A percentile compares a stretch with the other conserved stretches of the same genome.
These are phyloP conservation scores for Apiotrichum sp. DNA, from an alignment of 1,284 basidiomycete species.

Conservation along the genomic window DNA sequence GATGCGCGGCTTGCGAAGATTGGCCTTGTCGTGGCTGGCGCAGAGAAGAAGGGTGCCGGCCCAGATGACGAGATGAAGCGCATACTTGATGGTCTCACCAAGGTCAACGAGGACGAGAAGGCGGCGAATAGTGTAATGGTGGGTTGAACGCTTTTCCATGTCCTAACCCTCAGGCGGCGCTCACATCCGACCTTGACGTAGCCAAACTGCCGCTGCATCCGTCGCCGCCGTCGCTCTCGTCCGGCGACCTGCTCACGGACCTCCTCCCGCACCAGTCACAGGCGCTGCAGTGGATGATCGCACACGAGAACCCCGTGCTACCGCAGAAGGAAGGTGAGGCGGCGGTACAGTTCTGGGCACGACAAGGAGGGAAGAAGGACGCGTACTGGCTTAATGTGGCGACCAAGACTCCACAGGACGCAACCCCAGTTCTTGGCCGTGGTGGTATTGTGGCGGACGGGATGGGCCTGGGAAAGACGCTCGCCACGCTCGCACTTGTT, in stretches of 20 bases:
- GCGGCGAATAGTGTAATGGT: slow-evolving; percentile 59
- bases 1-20: slow-evolving; percentile 1
- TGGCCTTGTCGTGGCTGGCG: background rate
- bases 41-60: slow-evolving; percentile 51
- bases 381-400: slow-evolving; percentile 56
- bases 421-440: slow-evolving; percentile 62
- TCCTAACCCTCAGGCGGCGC: slow-evolving; percentile 25
- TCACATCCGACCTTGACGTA: slow-evolving; percentile 37
- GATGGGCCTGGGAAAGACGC: slow-evolving; percentile 80
- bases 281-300: slow-evolving; percentile 59
- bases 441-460: slow-evolving; percentile 82
- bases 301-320: slow-evolving; percentile 64
- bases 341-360: slow-evolving; percentile 82
- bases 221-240: slow-evolving; percentile 60
- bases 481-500: slow-evolving; percentile 71
- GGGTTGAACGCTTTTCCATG: slow-evolving; percentile 1
- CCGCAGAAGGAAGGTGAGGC: slow-evolving; percentile 61
- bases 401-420: slow-evolving; percentile 67
- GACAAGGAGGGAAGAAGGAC: slow-evolving; percentile 52
- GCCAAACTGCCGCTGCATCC: slow-evolving; percentile 41
- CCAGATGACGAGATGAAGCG: slow-evolving; percentile 50
- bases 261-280: slow-evolving; percentile 65
- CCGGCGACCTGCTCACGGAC: slow-evolving; percentile 61
- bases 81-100: slow-evolving; percentile 52
- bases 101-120: slow-evolving; percentile 62